phyloP scores from a whole-genome alignment of 1,284 basidiomycete species.

The Flammula alnicola region DNA sequence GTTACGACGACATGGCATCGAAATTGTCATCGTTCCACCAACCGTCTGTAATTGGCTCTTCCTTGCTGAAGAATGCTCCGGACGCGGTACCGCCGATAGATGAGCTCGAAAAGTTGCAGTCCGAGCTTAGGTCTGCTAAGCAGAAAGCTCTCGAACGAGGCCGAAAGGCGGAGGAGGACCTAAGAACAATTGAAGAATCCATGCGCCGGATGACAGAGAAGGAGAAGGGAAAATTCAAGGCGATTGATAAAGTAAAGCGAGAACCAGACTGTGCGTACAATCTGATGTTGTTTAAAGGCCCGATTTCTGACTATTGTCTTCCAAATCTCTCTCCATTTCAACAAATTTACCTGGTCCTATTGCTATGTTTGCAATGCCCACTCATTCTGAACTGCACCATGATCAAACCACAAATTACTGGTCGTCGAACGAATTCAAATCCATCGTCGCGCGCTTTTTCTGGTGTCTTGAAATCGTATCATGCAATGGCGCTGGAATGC shows the following conservation, averaged over 20 bases:
- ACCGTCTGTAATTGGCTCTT: slow-evolving; percentile 53
- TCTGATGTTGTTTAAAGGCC: slow-evolving; percentile 11
- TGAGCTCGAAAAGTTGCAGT: slow-evolving; percentile 69
- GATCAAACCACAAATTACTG: neutral
- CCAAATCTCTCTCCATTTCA: slow-evolving; percentile 1
- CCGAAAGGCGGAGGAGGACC: slow-evolving; percentile 72
- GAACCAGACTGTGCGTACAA: slow-evolving; percentile 71
- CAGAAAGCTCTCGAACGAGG: slow-evolving; percentile 60
- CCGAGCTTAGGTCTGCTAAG: slow-evolving; percentile 61
- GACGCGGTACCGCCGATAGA: slow-evolving; percentile 71
- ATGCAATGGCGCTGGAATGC: slow-evolving; percentile 1
- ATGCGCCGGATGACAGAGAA: slow-evolving; percentile 74
- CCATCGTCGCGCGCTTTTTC: neutral
- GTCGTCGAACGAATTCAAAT: neutral
- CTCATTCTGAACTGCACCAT: neutral
- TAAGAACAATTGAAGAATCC: slow-evolving; percentile 68
- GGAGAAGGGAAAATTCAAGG: slow-evolving; percentile 76
- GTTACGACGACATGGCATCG: slow-evolving; percentile 47
- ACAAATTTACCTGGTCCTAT: slow-evolving; percentile 8
- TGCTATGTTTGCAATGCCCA: neutral
- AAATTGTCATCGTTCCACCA: slow-evolving; percentile 51
- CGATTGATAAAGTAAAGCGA: slow-evolving; percentile 66
- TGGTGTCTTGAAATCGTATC: neutral
- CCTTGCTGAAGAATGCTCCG: slow-evolving; percentile 61
- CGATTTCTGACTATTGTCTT: slow-evolving; percentile 16